phyloP scores from a whole-genome alignment of 2,329 filamentous ascomycete species.

The Cytospora piceae region DNA sequence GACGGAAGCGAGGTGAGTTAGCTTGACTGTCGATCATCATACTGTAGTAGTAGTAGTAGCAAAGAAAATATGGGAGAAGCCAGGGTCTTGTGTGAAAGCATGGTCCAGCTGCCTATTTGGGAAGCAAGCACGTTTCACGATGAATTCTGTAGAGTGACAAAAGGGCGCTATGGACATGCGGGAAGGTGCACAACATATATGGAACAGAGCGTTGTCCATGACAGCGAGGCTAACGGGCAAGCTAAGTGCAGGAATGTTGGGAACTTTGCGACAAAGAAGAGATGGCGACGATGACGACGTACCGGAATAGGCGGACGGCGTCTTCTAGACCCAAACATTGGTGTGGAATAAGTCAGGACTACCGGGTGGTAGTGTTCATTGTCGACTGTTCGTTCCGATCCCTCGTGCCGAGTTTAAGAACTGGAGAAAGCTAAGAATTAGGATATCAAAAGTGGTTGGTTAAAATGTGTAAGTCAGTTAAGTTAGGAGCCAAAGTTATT shows the following conservation, averaged over 20 bases:
- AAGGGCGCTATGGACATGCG: neutral
- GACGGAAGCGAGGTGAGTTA: conserved; percentile 26
- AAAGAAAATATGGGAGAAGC: conserved; percentile 5
- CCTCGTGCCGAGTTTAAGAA: conserved; percentile 10
- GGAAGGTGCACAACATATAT: neutral
- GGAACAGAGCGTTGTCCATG: conserved; percentile 4
- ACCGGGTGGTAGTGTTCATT: conserved; percentile 17
- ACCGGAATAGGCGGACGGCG: conserved; percentile 54
- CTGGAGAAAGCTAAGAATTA: neutral
- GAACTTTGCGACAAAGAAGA: conserved; percentile 17
- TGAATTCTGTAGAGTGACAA: neutral
- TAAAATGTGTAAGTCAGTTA: neutral
- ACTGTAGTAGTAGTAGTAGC: conserved; percentile 1
- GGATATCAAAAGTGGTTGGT: neutral
- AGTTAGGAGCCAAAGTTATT: neutral
- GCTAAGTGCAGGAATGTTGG: neutral
- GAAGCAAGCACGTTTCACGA: conserved; percentile 6
- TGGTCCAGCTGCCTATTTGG: conserved; percentile 13
- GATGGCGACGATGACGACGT: conserved; percentile 41
- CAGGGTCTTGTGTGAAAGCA: conserved; percentile 2
- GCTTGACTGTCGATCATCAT: conserved; percentile 18
- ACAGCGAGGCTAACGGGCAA: conserved; percentile 1
- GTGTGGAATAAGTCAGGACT: conserved; percentile 21
- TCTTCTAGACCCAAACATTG: conserved; percentile 57
- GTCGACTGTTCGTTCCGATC: neutral